Evolutionary conservation across 345 rosid species (phyloP).

Genomic region (Sisymbrium altissimum): DNA sequence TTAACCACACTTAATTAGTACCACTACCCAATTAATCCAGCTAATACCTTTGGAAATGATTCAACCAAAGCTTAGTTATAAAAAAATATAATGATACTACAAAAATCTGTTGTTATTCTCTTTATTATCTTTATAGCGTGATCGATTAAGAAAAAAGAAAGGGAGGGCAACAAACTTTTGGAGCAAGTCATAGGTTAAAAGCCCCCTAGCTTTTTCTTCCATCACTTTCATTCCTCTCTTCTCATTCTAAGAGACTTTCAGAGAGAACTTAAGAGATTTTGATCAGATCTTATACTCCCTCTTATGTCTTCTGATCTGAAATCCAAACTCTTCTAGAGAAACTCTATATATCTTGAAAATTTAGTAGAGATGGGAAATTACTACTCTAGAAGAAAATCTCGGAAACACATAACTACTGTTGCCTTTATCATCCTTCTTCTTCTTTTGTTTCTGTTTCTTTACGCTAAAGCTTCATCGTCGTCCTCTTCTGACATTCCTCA

Average conservation of each 20-base stretch:
- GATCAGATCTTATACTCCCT: not conserved
- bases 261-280: slow-evolving; percentile 19
- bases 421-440: slow-evolving; percentile 23
- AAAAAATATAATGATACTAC: not conserved
- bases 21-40: slow-evolving; percentile 11
- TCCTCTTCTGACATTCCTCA: slow-evolving; percentile 12
- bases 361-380: slow-evolving; percentile 11
- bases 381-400: slow-evolving; percentile 30
- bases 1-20: not conserved
- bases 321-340: not conserved
- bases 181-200: slow-evolving; percentile 34
- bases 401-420: slow-evolving; percentile 8
- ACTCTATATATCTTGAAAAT: slow-evolving; percentile 8
- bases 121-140: not conserved
- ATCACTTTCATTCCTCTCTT: slow-evolving; percentile 30
- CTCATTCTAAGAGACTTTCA: slow-evolving; percentile 13
- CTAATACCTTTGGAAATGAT: slow-evolving; percentile 9
- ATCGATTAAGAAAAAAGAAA: not conserved
- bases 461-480: slow-evolving; percentile 26
- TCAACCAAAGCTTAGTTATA: not conserved
- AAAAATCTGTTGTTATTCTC: not conserved
- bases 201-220: slow-evolving; percentile 28
- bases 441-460: slow-evolving; percentile 29
- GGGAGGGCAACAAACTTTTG: slow-evolving; percentile 31
- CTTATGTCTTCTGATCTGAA: not conserved